A percentile compares a stretch with the other conserved stretches of the same genome.
Evolutionary conservation across 192 early-diverging fungal species (phyloP).

Genomic region (Coemansia sp.): DNA sequence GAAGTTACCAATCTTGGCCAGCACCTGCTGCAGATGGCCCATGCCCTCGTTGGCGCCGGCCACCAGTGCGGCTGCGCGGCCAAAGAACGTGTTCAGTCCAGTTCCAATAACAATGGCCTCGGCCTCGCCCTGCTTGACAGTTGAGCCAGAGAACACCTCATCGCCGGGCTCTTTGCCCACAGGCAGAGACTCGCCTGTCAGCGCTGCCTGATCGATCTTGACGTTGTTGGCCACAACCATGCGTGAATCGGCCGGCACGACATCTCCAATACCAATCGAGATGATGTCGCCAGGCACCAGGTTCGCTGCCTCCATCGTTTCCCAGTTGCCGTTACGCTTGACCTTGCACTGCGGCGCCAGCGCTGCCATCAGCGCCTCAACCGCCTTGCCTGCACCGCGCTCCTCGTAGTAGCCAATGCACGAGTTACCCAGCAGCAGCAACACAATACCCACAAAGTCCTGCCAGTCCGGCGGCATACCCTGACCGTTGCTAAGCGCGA

Average conservation of each 20-base stretch:
- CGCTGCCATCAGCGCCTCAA: slow-evolving; percentile 93
- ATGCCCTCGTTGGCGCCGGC: slow-evolving; percentile 70
- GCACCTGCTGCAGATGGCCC: slow-evolving; percentile 71
- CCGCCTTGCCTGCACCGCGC: slow-evolving; percentile 84
- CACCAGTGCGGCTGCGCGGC: slow-evolving; percentile 76
- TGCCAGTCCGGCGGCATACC: slow-evolving; percentile 74
- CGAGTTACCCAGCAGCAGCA: slow-evolving; percentile 81
- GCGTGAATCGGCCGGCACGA: slow-evolving; percentile 84
- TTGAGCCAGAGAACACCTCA: slow-evolving; percentile 76
- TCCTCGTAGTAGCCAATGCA: slow-evolving; percentile 89
- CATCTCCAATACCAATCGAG: slow-evolving; percentile 81
- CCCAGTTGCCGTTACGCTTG: slow-evolving; percentile 82
- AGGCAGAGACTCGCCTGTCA: slow-evolving; percentile 76
- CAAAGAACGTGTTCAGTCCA: slow-evolving; percentile 81
- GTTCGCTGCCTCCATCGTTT: slow-evolving; percentile 69
- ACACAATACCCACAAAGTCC: slow-evolving; percentile 81
- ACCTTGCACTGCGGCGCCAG: slow-evolving; percentile 86
- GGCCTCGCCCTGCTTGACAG: slow-evolving; percentile 78
- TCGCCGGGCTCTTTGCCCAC: slow-evolving; percentile 67
- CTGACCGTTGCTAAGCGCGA: slow-evolving; percentile 71
- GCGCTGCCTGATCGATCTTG: slow-evolving; percentile 70
- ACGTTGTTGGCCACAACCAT: slow-evolving; percentile 69
- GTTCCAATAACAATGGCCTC: slow-evolving; percentile 78
- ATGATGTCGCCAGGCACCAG: slow-evolving; percentile 93
- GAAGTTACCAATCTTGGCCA: slow-evolving; percentile 77